phyloP scores from a whole-genome alignment of 345 rosid species.

The Salix dunnii region DNA sequence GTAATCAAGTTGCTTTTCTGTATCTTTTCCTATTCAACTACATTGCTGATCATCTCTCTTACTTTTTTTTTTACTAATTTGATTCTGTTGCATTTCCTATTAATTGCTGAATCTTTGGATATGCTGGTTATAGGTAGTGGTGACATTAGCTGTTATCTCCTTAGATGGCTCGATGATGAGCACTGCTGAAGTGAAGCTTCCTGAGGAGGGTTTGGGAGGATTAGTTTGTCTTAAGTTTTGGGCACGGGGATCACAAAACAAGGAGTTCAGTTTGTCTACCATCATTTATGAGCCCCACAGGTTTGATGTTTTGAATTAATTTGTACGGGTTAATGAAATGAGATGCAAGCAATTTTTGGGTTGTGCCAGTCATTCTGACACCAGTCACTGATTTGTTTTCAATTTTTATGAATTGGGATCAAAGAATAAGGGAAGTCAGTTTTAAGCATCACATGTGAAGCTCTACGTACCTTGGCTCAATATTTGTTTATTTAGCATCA shows the following conservation, averaged over 20 bases:
- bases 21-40: background rate
- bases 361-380: background rate
- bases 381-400: background rate
- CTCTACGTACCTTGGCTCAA: background rate
- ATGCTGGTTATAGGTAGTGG: constrained; percentile 50
- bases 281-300: constrained; percentile 93
- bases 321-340: background rate
- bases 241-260: constrained; percentile 51
- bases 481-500: background rate
- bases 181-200: constrained; percentile 80
- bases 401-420: background rate
- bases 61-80: background rate
- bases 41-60: background rate
- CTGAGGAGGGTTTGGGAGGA: constrained; percentile 88
- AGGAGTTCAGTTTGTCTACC: constrained; percentile 67
- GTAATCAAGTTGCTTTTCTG: constrained; percentile 38
- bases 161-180: constrained; percentile 74
- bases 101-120: constrained; percentile 8
- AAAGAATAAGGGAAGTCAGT: background rate
- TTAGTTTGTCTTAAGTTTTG: constrained; percentile 86
- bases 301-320: constrained; percentile 25
- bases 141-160: constrained; percentile 76
- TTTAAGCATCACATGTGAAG: background rate
- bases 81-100: background rate
- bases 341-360: background rate